Evolutionary conservation across 306 rosid genomes (phyloP).

Genomic region (Cajanus cajan): DNA sequence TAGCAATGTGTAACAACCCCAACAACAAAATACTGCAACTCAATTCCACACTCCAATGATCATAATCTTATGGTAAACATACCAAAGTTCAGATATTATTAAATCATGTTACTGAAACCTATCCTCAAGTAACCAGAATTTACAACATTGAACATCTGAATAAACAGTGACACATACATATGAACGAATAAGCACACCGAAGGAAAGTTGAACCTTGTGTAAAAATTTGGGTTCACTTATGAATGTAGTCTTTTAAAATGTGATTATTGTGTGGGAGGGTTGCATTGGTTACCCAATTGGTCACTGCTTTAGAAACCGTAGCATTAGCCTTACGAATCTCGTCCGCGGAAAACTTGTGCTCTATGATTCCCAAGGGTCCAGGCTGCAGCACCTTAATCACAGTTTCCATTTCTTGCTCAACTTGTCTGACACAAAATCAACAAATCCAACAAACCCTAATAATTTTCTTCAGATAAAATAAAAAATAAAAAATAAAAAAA

Average conservation of each 20-base stretch:
- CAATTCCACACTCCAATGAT: neutral
- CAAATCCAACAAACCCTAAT: constrained; percentile 22
- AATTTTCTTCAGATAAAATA: neutral
- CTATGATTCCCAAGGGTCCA: constrained; percentile 85
- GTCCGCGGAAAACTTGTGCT: constrained; percentile 79
- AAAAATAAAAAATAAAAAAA: neutral
- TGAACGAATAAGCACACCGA: neutral
- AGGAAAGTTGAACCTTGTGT: neutral
- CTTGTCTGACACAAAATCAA: constrained; percentile 45
- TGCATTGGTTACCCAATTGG: constrained; percentile 70
- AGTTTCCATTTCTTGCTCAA: constrained; percentile 88
- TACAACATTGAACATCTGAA: neutral
- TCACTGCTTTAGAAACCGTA: constrained; percentile 62
- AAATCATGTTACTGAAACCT: neutral
- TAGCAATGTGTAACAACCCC: neutral
- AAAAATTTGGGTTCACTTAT: constrained; percentile 28
- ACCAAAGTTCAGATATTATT: constrained; percentile 15
- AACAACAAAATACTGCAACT: neutral
- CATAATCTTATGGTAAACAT: neutral
- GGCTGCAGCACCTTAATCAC: constrained; percentile 87
- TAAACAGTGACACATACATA: neutral
- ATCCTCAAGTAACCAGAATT: neutral
- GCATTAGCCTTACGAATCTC: constrained; percentile 64
- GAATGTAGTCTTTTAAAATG: constrained; percentile 52
- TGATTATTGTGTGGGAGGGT: constrained; percentile 37